Percentiles rank a stretch among this genome's conserved stretches.
Conservation (phyloP, 257 asterid genomes). For the Verbascum thapsus region DNA sequence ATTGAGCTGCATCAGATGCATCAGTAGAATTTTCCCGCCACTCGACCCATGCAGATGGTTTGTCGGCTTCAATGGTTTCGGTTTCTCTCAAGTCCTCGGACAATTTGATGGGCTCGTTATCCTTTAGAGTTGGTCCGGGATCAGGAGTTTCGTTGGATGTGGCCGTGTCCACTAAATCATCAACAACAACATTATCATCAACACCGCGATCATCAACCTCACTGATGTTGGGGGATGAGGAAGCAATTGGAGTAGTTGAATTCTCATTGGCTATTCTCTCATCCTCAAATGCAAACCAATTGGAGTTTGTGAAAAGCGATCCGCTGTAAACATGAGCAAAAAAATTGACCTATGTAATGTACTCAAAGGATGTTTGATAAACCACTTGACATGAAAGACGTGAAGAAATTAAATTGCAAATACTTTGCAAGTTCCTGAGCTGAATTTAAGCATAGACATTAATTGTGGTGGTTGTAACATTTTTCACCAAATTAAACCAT, state of each 20-base stretch:
- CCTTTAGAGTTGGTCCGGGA: conserved; percentile 34
- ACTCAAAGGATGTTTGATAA: too few relatives aligned
- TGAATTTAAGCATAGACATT: too few relatives aligned
- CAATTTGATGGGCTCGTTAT: conserved; percentile 24
- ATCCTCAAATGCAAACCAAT: conserved; percentile 79
- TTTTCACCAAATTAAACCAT: too few relatives aligned
- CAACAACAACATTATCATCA: conserved; percentile 30
- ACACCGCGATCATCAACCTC: conserved; percentile 25
- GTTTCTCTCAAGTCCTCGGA: conserved; percentile 29
- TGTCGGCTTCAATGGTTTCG: conserved; percentile 29
- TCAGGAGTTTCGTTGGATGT: conserved; percentile 35
- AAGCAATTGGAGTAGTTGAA: conserved; percentile 33
- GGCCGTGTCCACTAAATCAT: conserved; percentile 44
- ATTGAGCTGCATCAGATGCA: conserved; percentile 25
- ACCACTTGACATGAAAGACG: too few relatives aligned
- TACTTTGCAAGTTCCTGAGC: too few relatives aligned
- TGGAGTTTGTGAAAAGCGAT: conserved; percentile 66
- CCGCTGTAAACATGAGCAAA: conserved; percentile 47
- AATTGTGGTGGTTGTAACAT: too few relatives aligned
- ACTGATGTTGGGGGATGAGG: conserved; percentile 39
- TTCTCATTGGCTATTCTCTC: conserved; percentile 39
- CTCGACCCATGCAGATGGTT: conserved; percentile 52
- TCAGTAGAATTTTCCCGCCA: conserved; percentile 50
- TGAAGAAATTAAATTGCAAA: too few relatives aligned
- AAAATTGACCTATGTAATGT: background rate